These are phyloP conservation scores for Perkinsus marinus DNA, from an alignment of 169 alveolate genomes.

Conservation along the genomic window DNA sequence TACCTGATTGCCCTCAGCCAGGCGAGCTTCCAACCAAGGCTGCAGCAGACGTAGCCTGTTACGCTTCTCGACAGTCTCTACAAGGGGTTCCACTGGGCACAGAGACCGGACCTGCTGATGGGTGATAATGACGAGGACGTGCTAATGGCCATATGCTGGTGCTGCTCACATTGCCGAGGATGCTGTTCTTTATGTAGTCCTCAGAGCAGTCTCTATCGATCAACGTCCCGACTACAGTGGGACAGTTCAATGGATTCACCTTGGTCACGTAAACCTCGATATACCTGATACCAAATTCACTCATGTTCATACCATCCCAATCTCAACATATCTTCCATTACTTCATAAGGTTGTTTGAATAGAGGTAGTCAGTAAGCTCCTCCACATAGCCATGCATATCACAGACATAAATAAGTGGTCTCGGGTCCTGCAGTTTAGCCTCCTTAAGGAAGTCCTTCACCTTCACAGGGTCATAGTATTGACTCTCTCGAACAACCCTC, in stretches of 20 bases:
- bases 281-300: conserved; percentile 86
- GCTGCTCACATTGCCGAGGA: not conserved
- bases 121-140: not conserved
- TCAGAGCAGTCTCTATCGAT: conserved; percentile 96
- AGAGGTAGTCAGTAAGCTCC: conserved; percentile 92
- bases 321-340: not conserved
- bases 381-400: conserved; percentile 91
- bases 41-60: conserved; percentile 84
- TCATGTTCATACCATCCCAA: not conserved
- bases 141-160: too few species aligned
- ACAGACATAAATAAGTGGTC: conserved; percentile 95
- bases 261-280: conserved; percentile 91
- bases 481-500: conserved; percentile 85
- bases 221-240: conserved; percentile 92
- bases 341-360: not conserved
- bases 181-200: conserved; percentile 69
- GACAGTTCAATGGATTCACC: conserved; percentile 86
- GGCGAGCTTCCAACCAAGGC: conserved; percentile 94
- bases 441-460: conserved; percentile 91
- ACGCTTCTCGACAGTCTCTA: conserved; percentile 92
- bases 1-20: conserved; percentile 84
- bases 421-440: conserved; percentile 87
- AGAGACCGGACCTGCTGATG: conserved; percentile 81
- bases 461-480: conserved; percentile 84
- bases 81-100: conserved; percentile 85